Percentiles rank a stretch among this genome's conserved stretches.
Evolutionary conservation across 2,329 filamentous ascomycete genomes (phyloP).

Genomic region (Venturia aucupariae): DNA sequence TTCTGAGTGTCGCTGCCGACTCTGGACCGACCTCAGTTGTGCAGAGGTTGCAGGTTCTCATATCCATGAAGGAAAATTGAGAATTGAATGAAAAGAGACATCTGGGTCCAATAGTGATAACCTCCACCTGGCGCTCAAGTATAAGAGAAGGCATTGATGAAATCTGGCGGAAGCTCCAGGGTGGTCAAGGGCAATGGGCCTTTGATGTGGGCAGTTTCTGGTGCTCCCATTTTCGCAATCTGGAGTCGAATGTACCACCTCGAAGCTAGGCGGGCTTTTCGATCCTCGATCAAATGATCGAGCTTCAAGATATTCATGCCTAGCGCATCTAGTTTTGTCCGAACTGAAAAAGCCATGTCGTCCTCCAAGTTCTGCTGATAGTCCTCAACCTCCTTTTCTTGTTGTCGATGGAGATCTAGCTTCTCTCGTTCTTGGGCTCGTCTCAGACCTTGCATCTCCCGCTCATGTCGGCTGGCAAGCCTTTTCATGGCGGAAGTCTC

Average conservation of each 20-base stretch:
- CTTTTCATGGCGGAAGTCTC: slow-evolving; percentile 9
- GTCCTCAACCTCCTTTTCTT: slow-evolving; percentile 13
- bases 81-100: background rate
- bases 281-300: slow-evolving; percentile 13
- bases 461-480: slow-evolving; percentile 9
- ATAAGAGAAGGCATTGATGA: slow-evolving; percentile 7
- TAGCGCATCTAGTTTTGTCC: slow-evolving; percentile 6
- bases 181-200: background rate
- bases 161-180: background rate
- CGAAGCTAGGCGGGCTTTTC: slow-evolving; percentile 7
- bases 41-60: background rate
- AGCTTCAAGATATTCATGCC: slow-evolving; percentile 9
- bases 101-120: background rate
- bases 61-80: background rate
- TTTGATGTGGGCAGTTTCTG: background rate
- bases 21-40: background rate
- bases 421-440: slow-evolving; percentile 12
- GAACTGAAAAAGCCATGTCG: background rate
- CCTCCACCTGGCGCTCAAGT: background rate
- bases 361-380: slow-evolving; percentile 4
- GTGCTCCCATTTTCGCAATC: slow-evolving; percentile 8
- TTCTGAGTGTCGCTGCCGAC: background rate
- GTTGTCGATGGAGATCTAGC: slow-evolving; percentile 10
- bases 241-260: slow-evolving; percentile 13
- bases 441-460: slow-evolving; percentile 7